Evolutionary conservation across 345 rosid genomes (phyloP).

Genomic region (Acer saccharum): DNA sequence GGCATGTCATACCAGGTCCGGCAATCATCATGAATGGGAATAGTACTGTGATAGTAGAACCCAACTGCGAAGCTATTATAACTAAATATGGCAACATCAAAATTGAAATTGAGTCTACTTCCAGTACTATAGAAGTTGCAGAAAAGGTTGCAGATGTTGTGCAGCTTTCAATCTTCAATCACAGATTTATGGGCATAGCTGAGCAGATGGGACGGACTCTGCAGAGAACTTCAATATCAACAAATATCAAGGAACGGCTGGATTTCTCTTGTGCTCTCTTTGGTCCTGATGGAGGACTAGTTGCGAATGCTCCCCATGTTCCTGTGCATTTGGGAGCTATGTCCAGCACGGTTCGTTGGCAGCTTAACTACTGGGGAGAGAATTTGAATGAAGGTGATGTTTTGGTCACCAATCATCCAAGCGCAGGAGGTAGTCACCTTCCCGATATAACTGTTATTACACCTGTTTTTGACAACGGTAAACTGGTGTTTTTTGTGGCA

Average conservation of each 20-base stretch:
- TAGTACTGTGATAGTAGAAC: constrained; percentile 93
- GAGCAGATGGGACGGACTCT: constrained; percentile 98
- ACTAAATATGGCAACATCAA: constrained; percentile 91
- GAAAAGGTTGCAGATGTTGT: constrained; percentile 94
- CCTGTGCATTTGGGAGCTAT: constrained; percentile 98
- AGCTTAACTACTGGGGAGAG: constrained; percentile 75
- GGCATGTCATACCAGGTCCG: constrained; percentile 73
- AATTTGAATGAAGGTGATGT: constrained; percentile 91
- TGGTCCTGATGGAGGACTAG: constrained; percentile 92
- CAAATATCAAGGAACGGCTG: constrained; percentile 90
- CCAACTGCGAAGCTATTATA: constrained; percentile 72
- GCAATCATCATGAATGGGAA: constrained; percentile 97
- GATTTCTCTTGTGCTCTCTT: constrained; percentile 98
- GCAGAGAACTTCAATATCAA: constrained; percentile 96
- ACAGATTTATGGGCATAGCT: constrained; percentile 98
- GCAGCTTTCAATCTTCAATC: constrained; percentile 90
- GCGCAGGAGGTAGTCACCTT: constrained; percentile 96
- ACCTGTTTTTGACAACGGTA: constrained; percentile 74
- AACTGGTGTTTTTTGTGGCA: constrained; percentile 96
- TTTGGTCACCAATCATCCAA: constrained; percentile 90
- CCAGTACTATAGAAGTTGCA: constrained; percentile 42
- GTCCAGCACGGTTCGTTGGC: constrained; percentile 96
- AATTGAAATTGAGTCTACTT: constrained; percentile 59
- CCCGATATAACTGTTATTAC: constrained; percentile 96
- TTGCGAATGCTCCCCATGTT: constrained; percentile 98